Evolutionary conservation across 306 rosid genomes (phyloP).

Genomic region (Benincasa hispida): DNA sequence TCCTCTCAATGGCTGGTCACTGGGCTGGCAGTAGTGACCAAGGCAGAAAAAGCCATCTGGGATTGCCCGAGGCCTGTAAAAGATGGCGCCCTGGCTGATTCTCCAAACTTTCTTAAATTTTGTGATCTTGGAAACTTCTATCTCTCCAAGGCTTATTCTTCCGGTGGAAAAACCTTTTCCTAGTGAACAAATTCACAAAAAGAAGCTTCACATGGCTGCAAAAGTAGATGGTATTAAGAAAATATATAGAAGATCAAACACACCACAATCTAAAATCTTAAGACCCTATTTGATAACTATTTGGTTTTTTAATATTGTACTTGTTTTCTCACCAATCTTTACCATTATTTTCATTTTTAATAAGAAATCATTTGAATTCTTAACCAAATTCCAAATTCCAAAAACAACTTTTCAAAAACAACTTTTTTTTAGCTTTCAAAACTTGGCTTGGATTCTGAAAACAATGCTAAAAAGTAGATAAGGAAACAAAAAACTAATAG

Average conservation of each 20-base stretch:
- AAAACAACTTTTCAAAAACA: no score
- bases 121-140: conserved; percentile 39
- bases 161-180: conserved; percentile 68
- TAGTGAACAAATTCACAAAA: conserved; percentile 22
- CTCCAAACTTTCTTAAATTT: conserved; percentile 57
- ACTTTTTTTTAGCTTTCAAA: no score
- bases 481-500: no score
- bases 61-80: conserved; percentile 58
- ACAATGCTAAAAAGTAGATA: no score
- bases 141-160: conserved; percentile 63
- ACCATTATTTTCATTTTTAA: no score
- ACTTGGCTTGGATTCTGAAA: no score
- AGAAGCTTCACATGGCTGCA: neutral
- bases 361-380: no score
- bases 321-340: no score
- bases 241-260: neutral
- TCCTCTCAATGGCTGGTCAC: conserved; percentile 55
- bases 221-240: neutral
- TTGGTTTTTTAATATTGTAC: no score
- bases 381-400: no score
- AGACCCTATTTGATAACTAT: no score
- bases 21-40: conserved; percentile 68
- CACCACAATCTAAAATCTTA: neutral
- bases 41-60: conserved; percentile 70
- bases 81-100: conserved; percentile 39